A percentile compares a stretch with the other conserved stretches of the same genome.
Conservation (phyloP, 2,329 filamentous ascomycete genomes). For the Alternaria ethzedia region DNA sequence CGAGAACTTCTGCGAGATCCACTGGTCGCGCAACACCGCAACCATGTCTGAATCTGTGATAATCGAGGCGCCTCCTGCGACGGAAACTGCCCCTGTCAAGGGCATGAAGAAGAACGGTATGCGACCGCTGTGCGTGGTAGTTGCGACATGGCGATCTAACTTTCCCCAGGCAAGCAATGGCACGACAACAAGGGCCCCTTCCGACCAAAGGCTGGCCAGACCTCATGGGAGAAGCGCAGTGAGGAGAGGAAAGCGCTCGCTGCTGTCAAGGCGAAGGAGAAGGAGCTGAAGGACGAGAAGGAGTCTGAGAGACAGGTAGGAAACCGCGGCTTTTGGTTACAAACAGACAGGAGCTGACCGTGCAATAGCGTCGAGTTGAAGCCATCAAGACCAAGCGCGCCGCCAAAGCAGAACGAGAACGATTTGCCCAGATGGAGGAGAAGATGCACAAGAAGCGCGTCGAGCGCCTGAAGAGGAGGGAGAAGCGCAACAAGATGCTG, state of each 20-base stretch:
- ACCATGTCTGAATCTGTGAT: constrained; percentile 38
- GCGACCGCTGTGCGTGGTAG: not conserved
- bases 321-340: constrained; percentile 33
- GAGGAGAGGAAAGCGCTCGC: constrained; percentile 72
- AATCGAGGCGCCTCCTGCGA: constrained; percentile 53
- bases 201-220: constrained; percentile 78
- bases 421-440: constrained; percentile 92
- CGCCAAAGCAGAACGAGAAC: constrained; percentile 89
- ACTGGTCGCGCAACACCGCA: constrained; percentile 16
- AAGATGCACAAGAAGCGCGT: constrained; percentile 98
- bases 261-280: constrained; percentile 90
- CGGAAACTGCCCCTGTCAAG: constrained; percentile 48
- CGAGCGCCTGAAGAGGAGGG: constrained; percentile 89
- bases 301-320: constrained; percentile 83
- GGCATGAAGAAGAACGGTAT: constrained; percentile 85
- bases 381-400: constrained; percentile 83
- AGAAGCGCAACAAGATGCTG: constrained; percentile 90
- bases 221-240: constrained; percentile 77
- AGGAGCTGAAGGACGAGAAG: constrained; percentile 92
- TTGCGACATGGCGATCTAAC: constrained; percentile 19
- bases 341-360: constrained; percentile 8
- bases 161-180: constrained; percentile 86
- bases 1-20: constrained; percentile 21
- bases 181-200: constrained; percentile 83
- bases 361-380: constrained; percentile 71